Percentiles rank a stretch among this genome's conserved stretches.
Evolutionary conservation across 1,284 basidiomycete species (phyloP).

Genomic region (Pisolithus thermaeus): DNA sequence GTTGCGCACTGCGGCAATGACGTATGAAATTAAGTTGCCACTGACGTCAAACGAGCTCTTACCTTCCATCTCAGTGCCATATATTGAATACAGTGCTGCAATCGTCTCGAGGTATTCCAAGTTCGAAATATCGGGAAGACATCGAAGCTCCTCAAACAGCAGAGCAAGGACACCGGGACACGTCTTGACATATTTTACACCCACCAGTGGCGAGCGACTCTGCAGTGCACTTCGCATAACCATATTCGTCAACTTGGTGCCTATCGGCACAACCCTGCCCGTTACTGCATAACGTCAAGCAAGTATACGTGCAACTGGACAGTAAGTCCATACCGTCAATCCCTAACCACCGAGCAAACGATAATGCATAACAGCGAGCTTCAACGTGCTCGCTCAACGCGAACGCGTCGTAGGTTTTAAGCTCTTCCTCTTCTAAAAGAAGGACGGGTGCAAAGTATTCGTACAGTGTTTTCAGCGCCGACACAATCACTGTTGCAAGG

Average conservation of each 20-base stretch:
- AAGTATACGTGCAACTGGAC: background rate
- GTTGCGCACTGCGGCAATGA: constrained; percentile 20
- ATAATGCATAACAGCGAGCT: constrained; percentile 41
- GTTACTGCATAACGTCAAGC: constrained; percentile 5
- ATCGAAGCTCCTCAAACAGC: constrained; percentile 25
- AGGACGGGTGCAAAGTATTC: constrained; percentile 22
- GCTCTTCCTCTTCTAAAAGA: constrained; percentile 7
- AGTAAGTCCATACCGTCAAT: constrained; percentile 21
- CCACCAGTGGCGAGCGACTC: background rate
- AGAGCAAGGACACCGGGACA: constrained; percentile 17
- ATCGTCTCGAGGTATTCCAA: constrained; percentile 20
- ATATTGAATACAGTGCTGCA: constrained; percentile 17
- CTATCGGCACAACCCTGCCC: constrained; percentile 41
- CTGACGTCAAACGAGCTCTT: background rate
- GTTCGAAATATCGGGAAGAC: constrained; percentile 10
- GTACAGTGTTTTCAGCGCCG: constrained; percentile 4
- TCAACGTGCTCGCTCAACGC: constrained; percentile 15
- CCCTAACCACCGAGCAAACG: constrained; percentile 43
- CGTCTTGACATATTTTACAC: background rate
- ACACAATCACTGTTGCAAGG: constrained; percentile 21
- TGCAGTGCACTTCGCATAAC: constrained; percentile 3
- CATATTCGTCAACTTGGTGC: constrained; percentile 15
- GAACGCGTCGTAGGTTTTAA: background rate
- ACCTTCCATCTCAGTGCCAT: constrained; percentile 10
- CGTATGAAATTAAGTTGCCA: constrained; percentile 3